Conservation (phyloP, 2,329 filamentous ascomycete genomes). For the Paradendryphiella salina region DNA sequence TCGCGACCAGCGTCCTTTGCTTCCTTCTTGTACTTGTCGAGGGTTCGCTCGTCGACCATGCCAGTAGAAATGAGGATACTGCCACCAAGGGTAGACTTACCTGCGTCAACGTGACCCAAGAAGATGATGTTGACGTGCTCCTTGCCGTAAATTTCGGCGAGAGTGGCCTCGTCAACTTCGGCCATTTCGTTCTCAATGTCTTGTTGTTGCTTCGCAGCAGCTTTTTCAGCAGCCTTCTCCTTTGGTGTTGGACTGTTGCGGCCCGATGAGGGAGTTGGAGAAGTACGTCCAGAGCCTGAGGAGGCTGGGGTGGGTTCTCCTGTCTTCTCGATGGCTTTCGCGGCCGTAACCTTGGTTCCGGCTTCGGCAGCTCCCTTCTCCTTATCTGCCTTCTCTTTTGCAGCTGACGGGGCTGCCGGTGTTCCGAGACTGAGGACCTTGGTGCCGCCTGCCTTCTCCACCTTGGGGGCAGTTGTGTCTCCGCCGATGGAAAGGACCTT, state of each 20-base stretch:
- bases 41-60: conserved; percentile 98
- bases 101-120: conserved; percentile 96
- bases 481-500: conserved; percentile 65
- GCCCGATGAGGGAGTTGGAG: conserved; percentile 80
- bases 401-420: conserved; percentile 55
- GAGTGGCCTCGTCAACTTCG: conserved; percentile 75
- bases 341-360: conserved; percentile 80
- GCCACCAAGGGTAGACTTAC: conserved; percentile 94
- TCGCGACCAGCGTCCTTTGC: conserved; percentile 95
- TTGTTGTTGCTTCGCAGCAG: conserved; percentile 70
- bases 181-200: conserved; percentile 81
- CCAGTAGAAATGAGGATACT: conserved; percentile 91
- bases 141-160: conserved; percentile 96
- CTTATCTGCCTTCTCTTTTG: conserved; percentile 51
- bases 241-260: conserved; percentile 73
- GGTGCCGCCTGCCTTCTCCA: conserved; percentile 54
- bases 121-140: conserved; percentile 95
- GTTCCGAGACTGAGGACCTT: conserved; percentile 80
- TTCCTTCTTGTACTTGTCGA: conserved; percentile 91
- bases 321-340: conserved; percentile 90
- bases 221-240: conserved; percentile 64
- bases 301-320: conserved; percentile 64
- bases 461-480: conserved; percentile 59
- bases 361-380: conserved; percentile 60
- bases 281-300: conserved; percentile 68